phyloP scores from a whole-genome alignment of 1,284 basidiomycete genomes.

The Cronartium ribicola region DNA sequence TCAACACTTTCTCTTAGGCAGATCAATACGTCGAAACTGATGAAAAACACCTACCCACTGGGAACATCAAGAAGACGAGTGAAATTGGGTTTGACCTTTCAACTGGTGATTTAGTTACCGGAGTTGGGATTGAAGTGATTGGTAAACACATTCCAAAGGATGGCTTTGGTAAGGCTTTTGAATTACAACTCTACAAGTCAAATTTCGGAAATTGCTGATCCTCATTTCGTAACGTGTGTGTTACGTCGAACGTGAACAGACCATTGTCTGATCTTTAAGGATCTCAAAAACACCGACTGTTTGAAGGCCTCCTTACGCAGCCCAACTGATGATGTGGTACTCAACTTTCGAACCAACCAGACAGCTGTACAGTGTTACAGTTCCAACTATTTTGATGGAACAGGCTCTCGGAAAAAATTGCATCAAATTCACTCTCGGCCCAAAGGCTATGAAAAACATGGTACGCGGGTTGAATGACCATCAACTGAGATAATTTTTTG shows the following conservation, averaged over 20 bases:
- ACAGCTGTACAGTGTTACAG: conserved; percentile 36
- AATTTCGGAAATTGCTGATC: background rate
- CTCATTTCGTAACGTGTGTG: background rate
- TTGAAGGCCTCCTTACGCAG: conserved; percentile 20
- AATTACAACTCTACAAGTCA: background rate
- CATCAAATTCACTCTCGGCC: conserved; percentile 10
- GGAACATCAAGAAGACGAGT: conserved; percentile 8
- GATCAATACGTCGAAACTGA: conserved; percentile 18
- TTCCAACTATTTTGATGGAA: conserved; percentile 34
- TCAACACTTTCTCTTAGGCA: conserved; percentile 5
- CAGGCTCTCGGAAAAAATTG: conserved; percentile 18
- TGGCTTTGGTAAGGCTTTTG: conserved; percentile 19
- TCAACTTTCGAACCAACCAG: conserved; percentile 34
- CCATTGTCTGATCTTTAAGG: conserved; percentile 32
- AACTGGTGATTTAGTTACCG: conserved; percentile 1
- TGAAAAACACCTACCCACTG: conserved; percentile 15
- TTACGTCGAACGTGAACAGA: background rate
- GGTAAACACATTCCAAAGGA: conserved; percentile 10
- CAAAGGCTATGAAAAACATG: conserved; percentile 32
- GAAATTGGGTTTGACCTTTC: conserved; percentile 14
- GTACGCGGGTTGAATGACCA: background rate
- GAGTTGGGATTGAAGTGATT: conserved; percentile 7
- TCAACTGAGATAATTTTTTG: background rate
- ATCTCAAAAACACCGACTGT: background rate
- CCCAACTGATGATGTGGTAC: conserved; percentile 20